These are phyloP conservation scores for Ampelocalamus luodianensis DNA, from an alignment of 176 grass and related monocot genomes.

Conservation along the genomic window DNA sequence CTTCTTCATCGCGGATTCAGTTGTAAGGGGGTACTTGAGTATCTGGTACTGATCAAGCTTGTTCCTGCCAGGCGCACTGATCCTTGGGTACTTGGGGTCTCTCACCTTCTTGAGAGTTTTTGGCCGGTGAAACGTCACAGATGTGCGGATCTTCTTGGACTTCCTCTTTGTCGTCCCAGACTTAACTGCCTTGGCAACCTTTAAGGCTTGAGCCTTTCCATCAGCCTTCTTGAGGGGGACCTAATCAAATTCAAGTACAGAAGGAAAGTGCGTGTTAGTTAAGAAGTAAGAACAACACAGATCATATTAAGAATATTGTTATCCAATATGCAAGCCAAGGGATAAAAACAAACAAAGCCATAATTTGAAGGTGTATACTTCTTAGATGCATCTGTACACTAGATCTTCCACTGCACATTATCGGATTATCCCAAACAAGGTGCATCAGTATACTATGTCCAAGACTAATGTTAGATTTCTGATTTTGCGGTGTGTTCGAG, in stretches of 20 bases:
- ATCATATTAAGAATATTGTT: too few relatives aligned
- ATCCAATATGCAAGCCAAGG: too few relatives aligned
- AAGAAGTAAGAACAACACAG: too few relatives aligned
- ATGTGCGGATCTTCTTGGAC: conserved; percentile 66
- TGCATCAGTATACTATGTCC: too few relatives aligned
- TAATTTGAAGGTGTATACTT: too few relatives aligned
- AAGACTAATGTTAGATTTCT: too few relatives aligned
- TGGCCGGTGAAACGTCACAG: conserved; percentile 71
- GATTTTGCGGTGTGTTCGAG: too few relatives aligned
- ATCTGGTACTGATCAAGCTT: conserved; percentile 86
- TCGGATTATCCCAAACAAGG: too few relatives aligned
- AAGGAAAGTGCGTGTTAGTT: neutral
- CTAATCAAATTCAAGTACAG: neutral
- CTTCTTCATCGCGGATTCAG: conserved; percentile 85
- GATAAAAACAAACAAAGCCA: too few relatives aligned
- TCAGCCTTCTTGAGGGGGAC: conserved; percentile 52
- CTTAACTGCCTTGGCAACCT: conserved; percentile 75
- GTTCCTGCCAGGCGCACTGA: conserved; percentile 65
- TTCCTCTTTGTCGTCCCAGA: conserved; percentile 52
- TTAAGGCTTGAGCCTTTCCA: conserved; percentile 68
- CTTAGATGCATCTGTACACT: too few relatives aligned
- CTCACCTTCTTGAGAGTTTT: conserved; percentile 64
- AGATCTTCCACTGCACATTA: too few relatives aligned
- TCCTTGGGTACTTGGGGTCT: conserved; percentile 64
- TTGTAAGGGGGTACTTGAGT: conserved; percentile 70